These are phyloP conservation scores for Raffaelea arxii DNA, from an alignment of 2,329 filamentous ascomycete genomes.

Conservation along the genomic window DNA sequence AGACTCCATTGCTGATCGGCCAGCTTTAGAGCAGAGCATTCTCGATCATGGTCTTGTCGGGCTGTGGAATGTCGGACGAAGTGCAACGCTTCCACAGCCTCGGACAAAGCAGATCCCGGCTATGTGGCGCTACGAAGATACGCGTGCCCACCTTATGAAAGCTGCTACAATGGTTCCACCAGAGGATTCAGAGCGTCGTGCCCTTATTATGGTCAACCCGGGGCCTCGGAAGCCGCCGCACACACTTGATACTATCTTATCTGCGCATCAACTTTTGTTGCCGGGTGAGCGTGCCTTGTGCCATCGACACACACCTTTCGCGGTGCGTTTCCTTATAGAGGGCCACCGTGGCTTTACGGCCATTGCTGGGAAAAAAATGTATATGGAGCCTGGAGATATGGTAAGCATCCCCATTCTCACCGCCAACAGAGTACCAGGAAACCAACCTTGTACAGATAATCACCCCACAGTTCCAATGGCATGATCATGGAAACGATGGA, in stretches of 20 bases:
- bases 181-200: conserved; percentile 18
- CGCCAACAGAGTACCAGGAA: no score
- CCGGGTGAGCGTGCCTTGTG: conserved; percentile 45
- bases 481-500: conserved; percentile 50
- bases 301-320: conserved; percentile 46
- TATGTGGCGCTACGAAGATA: conserved; percentile 16
- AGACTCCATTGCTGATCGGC: neutral
- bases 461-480: conserved; percentile 49
- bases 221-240: conserved; percentile 27
- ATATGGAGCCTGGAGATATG: conserved; percentile 42
- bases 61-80: neutral
- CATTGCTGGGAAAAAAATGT: conserved; percentile 42
- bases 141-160: conserved; percentile 15
- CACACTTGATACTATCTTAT: conserved; percentile 49
- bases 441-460: no score
- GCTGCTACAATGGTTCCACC: conserved; percentile 16
- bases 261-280: conserved; percentile 45
- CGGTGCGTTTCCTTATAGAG: conserved; percentile 48
- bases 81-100: neutral
- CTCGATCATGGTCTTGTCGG: neutral
- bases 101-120: neutral
- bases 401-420: no score
- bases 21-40: neutral
- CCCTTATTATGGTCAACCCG: conserved; percentile 20
- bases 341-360: conserved; percentile 43